These are phyloP conservation scores for Kwoniella bestiolae DNA, from an alignment of 768 basidiomycete genomes.

Conservation along the genomic window DNA sequence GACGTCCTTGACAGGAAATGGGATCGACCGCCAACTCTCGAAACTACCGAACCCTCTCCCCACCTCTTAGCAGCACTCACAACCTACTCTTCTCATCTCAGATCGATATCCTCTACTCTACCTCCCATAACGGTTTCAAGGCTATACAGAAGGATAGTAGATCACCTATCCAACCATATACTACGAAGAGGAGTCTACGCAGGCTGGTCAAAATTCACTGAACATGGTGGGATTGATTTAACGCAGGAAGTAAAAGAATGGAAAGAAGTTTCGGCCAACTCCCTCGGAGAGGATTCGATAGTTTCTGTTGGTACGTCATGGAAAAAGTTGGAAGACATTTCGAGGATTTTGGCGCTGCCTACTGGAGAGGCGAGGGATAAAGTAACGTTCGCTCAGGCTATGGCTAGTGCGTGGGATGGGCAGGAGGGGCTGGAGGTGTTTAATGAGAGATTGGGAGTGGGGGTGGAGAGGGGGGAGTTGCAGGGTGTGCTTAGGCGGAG, in stretches of 20 bases:
- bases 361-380: conserved; percentile 13
- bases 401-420: conserved; percentile 51
- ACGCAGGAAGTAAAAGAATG: conserved; percentile 77
- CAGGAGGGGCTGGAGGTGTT: conserved; percentile 34
- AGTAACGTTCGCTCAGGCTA: conserved; percentile 48
- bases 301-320: conserved; percentile 72
- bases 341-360: conserved; percentile 66
- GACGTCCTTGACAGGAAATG: conserved; percentile 49
- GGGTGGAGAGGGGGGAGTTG: conserved; percentile 37
- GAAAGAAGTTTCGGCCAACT: conserved; percentile 75
- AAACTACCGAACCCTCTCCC: conserved; percentile 64
- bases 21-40: conserved; percentile 53
- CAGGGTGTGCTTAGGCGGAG: conserved; percentile 48
- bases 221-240: conserved; percentile 67
- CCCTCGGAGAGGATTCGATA: conserved; percentile 63
- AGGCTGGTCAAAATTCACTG: conserved; percentile 66
- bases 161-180: conserved; percentile 74
- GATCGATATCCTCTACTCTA: conserved; percentile 68
- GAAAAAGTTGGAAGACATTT: conserved; percentile 72
- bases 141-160: conserved; percentile 75
- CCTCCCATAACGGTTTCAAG: conserved; percentile 65
- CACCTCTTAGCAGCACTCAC: conserved; percentile 77
- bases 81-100: conserved; percentile 77
- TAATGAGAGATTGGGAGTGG: conserved; percentile 34
- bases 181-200: conserved; percentile 83